Evolutionary conservation across 257 asterid species (phyloP), one percentile per base, ranked within the genome.

Genomic region (Leonotis leonurus): DNA sequence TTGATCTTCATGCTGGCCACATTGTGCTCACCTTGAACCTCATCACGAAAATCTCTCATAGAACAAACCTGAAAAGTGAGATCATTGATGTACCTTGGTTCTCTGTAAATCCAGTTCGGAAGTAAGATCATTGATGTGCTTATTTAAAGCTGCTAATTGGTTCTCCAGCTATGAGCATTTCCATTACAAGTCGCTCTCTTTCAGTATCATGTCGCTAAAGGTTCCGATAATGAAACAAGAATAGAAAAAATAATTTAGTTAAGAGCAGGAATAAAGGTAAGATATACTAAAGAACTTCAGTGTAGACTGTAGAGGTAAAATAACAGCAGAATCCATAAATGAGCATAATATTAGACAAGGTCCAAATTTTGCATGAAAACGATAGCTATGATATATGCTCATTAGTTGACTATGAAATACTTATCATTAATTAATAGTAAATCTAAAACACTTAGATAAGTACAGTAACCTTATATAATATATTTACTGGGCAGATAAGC

Each of bases 181-280:
- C 96, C 97, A 93, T 89, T 53, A 82, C 69, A 67, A 89, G 95
- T 64, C 94, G 78, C 81, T 85, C 95, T 67, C 71, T 70, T 71
- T 83, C 89, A 85, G 83, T 93, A 64, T 85, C 95, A 50, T 89
- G 97, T 61, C 81, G 96, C 99, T 89, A 65, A 27, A 69, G 52
- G 68, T 75, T 56, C n/a, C 54, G 66, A 70, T 54, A 66, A 67
- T 27, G 44, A 59, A 35, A 72, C 20, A 56, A 50, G 24, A 13
- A n/a, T 62, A 18, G n/a, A 36, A 18, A 32, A 39, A 29, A 63
- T 62, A n/a, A 36, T 60, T 37, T 62, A 22, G 64, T 14, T n/a
- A 35, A 67, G 29, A 1, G 20, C 22, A 55, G 56, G 40, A 33
- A 54, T n/a, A 55, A 49, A 33, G 61, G 29, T 33, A 22, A 20